phyloP scores from a whole-genome alignment of 768 basidiomycete genomes.

The Rhodosporidiobolus odoratus region DNA sequence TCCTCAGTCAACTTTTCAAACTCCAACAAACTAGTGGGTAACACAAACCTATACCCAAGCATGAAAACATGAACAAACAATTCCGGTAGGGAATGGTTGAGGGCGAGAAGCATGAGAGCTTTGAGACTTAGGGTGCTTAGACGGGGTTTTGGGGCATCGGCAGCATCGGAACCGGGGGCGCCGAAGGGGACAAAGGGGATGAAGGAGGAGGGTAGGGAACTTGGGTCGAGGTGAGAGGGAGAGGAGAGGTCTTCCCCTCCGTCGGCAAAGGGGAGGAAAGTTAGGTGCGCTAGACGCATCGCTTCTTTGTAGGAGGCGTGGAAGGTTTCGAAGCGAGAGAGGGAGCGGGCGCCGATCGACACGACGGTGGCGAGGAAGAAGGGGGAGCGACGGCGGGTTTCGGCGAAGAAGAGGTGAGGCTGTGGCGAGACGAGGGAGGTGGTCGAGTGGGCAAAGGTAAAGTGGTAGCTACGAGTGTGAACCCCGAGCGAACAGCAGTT shows the following conservation, averaged over 20 bases:
- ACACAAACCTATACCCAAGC: constrained; percentile 9
- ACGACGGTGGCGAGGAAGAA: constrained; percentile 33
- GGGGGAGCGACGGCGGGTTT: constrained; percentile 27
- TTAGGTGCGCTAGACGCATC: constrained; percentile 14
- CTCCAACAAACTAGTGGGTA: constrained; percentile 12
- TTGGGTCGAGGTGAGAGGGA: not conserved
- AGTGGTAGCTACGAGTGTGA: constrained; percentile 17
- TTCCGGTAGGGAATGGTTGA: constrained; percentile 29
- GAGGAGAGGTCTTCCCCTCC: not conserved
- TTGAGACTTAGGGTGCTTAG: constrained; percentile 9
- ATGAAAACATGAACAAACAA: constrained; percentile 7
- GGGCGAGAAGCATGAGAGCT: constrained; percentile 20
- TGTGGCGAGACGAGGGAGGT: not conserved
- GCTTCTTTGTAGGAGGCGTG: constrained; percentile 23
- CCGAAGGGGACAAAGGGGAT: not conserved
- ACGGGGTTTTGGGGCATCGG: not conserved
- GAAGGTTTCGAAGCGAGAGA: constrained; percentile 26
- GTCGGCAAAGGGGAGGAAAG: constrained; percentile 18
- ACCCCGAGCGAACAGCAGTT: not conserved
- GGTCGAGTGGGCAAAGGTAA: constrained; percentile 16
- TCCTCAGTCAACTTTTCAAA: constrained; percentile 15
- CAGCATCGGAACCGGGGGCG: not conserved
- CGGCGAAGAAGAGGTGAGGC: constrained; percentile 18
- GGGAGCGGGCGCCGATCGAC: constrained; percentile 35
- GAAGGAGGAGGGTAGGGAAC: not conserved